phyloP scores from a whole-genome alignment of 495 filamentous ascomycete genomes.

The Friedmanniomyces endolithicus region DNA sequence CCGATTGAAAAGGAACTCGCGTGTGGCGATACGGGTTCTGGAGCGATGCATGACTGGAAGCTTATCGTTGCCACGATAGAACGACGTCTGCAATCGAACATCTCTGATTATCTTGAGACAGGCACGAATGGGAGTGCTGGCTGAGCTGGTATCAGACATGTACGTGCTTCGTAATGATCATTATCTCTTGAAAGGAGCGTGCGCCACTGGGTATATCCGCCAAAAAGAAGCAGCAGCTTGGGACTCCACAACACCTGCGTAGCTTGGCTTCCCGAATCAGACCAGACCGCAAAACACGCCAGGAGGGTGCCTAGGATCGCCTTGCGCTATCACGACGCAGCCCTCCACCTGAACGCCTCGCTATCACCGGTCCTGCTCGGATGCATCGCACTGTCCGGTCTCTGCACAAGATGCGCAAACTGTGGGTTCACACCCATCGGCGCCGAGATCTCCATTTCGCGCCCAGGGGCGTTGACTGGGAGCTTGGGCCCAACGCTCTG shows the following conservation, averaged over 20 bases:
- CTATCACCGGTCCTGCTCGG: constrained; percentile 16
- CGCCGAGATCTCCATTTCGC: constrained; percentile 21
- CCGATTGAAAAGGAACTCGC: constrained; percentile 63
- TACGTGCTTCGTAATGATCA: constrained; percentile 3
- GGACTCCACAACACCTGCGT: neutral
- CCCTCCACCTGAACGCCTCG: constrained; percentile 13
- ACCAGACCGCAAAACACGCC: too few relatives aligned
- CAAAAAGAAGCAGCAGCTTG: neutral
- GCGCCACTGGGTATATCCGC: constrained; percentile 9
- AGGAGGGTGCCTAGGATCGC: too few relatives aligned
- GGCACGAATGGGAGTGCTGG: neutral
- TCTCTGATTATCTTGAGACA: neutral
- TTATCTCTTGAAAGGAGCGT: constrained; percentile 2
- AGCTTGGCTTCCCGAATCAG: neutral
- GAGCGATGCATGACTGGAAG: constrained; percentile 68
- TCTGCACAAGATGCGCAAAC: constrained; percentile 30
- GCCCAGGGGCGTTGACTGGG: constrained; percentile 4
- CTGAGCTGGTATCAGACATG: too few relatives aligned
- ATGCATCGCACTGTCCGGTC: constrained; percentile 24
- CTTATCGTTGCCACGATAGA: constrained; percentile 56
- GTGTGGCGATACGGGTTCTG: constrained; percentile 67
- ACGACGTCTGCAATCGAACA: constrained; percentile 20
- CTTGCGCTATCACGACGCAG: neutral
- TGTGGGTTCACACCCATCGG: constrained; percentile 31
- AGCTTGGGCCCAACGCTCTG: constrained; percentile 15